phyloP scores from a whole-genome alignment of 495 filamentous ascomycete species.

The Venustampulla echinocandica region DNA sequence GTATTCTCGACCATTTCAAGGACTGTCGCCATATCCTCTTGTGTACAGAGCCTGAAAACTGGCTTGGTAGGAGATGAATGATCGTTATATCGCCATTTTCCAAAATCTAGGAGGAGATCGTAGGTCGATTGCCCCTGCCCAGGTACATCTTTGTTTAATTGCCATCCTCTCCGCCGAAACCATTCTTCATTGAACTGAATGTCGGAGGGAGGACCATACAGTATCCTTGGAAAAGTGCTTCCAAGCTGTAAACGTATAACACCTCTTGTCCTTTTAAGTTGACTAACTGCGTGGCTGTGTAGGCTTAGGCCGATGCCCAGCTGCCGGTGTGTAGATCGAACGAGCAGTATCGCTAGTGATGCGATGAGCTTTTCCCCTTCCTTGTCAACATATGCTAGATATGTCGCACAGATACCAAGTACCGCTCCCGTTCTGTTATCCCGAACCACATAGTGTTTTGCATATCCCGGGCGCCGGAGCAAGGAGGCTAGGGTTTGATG shows the following conservation, averaged over 20 bases:
- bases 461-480: slow-evolving; percentile 51
- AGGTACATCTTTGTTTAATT: slow-evolving; percentile 34
- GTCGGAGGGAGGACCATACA: slow-evolving; percentile 44
- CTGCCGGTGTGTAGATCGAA: slow-evolving; percentile 41
- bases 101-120: slow-evolving; percentile 48
- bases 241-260: slow-evolving; percentile 50
- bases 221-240: slow-evolving; percentile 51
- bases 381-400: slow-evolving; percentile 45
- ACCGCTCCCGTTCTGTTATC: slow-evolving; percentile 39
- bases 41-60: slow-evolving; percentile 39
- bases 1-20: slow-evolving; percentile 44
- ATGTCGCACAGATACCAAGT: slow-evolving; percentile 53
- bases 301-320: slow-evolving; percentile 49
- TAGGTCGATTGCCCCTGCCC: slow-evolving; percentile 41
- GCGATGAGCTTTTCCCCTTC: slow-evolving; percentile 46
- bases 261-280: slow-evolving; percentile 44
- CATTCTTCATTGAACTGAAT: slow-evolving; percentile 41
- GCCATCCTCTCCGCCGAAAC: slow-evolving; percentile 51
- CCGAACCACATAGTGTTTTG: slow-evolving; percentile 54
- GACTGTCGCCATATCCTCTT: slow-evolving; percentile 43
- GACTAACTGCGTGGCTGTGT: slow-evolving; percentile 43
- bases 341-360: slow-evolving; percentile 50
- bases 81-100: slow-evolving; percentile 38
- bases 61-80: slow-evolving; percentile 14
- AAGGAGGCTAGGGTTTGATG: slow-evolving; percentile 39